phyloP scores from a whole-genome alignment of 352 stramenopile species.

The Blastocystis sp. region DNA sequence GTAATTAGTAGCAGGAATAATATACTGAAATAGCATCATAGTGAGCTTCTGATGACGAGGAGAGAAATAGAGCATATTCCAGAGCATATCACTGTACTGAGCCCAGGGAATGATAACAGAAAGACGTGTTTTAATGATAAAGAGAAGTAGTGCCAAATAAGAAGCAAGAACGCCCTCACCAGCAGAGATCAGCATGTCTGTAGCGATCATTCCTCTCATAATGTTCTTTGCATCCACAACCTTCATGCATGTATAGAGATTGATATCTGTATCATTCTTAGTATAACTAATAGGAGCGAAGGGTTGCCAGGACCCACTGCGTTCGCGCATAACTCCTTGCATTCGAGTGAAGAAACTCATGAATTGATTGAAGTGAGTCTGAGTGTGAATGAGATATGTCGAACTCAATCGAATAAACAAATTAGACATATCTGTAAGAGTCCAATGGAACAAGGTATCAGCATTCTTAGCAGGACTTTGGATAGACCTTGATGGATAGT shows the following conservation, averaged over 20 bases:
- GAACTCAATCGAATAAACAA: slow-evolving; percentile 24
- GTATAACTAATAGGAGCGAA: slow-evolving; percentile 34
- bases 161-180: not conserved
- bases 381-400: not conserved
- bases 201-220: slow-evolving; percentile 35
- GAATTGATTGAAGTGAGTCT: slow-evolving; percentile 10
- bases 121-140: slow-evolving; percentile 1
- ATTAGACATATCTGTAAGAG: slow-evolving; percentile 28
- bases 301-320: not conserved
- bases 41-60: slow-evolving; percentile 62
- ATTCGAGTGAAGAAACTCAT: slow-evolving; percentile 25
- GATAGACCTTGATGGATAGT: not conserved
- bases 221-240: slow-evolving; percentile 46
- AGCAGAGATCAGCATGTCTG: slow-evolving; percentile 61
- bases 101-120: not conserved
- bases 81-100: not conserved
- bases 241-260: slow-evolving; percentile 37
- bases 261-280: slow-evolving; percentile 2
- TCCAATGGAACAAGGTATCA: slow-evolving; percentile 40
- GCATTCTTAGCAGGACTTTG: slow-evolving; percentile 24
- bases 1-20: slow-evolving; percentile 30
- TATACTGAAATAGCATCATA: slow-evolving; percentile 37
- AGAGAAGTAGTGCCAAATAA: slow-evolving; percentile 34
- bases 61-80: slow-evolving; percentile 45
- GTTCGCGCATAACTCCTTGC: not conserved